Evolutionary conservation across 805 yeast species (phyloP).

Genomic region (Cyberlindnera maritima): DNA sequence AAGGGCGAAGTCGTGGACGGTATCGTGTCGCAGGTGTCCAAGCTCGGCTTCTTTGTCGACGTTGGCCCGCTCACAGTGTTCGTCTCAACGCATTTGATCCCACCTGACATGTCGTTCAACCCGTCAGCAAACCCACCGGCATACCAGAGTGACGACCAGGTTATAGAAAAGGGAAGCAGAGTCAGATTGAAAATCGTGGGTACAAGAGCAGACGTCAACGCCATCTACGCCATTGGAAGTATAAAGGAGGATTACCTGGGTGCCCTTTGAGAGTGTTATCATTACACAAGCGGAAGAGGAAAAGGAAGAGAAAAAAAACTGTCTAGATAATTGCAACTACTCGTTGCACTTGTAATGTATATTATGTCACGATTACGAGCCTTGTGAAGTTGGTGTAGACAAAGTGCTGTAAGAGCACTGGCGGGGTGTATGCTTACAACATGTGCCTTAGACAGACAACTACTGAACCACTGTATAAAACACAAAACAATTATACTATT

Average conservation of each 20-base stretch:
- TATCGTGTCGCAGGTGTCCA: slow-evolving; percentile 88
- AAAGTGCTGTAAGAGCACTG: too few species aligned
- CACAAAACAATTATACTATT: not conserved
- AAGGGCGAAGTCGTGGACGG: slow-evolving; percentile 99
- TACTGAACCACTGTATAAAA: too few species aligned
- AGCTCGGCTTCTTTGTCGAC: slow-evolving; percentile 95
- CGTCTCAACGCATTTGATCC: slow-evolving; percentile 91
- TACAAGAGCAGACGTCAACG: slow-evolving; percentile 95
- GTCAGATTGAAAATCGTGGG: slow-evolving; percentile 96
- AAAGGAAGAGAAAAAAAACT: not conserved
- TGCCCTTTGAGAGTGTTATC: slow-evolving; percentile 44
- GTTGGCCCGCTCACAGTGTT: slow-evolving; percentile 96
- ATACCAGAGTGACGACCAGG: slow-evolving; percentile 91
- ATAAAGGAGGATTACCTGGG: slow-evolving; percentile 98
- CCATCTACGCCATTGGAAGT: slow-evolving; percentile 95
- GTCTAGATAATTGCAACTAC: not conserved
- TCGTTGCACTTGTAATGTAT: slow-evolving; percentile 3
- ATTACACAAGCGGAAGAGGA: not conserved
- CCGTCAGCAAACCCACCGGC: slow-evolving; percentile 99
- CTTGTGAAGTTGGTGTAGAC: too few species aligned
- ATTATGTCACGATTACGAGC: slow-evolving; percentile 7
- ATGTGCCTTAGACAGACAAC: too few species aligned
- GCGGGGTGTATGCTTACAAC: too few species aligned
- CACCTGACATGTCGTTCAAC: slow-evolving; percentile 88
- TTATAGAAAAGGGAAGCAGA: slow-evolving; percentile 89